Percentiles rank a stretch among this genome's conserved stretches.
These are phyloP conservation scores for Canavalia ensiformis DNA, from an alignment of 306 rosid species.

Conservation along the genomic window DNA sequence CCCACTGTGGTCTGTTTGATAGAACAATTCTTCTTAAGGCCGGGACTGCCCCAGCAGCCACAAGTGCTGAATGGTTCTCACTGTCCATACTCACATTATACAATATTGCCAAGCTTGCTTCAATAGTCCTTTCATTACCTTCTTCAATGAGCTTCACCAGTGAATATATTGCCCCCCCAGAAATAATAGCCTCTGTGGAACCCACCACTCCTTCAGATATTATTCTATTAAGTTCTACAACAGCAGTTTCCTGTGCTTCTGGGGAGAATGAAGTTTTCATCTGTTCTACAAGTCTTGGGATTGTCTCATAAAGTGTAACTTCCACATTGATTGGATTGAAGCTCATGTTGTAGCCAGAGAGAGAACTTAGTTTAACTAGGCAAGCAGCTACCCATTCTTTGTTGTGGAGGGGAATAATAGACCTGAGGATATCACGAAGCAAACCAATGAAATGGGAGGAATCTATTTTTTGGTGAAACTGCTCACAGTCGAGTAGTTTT, in stretches of 20 bases:
- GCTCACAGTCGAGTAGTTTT: constrained; percentile 65
- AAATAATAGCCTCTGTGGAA: constrained; percentile 67
- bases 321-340: constrained; percentile 69
- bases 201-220: constrained; percentile 81
- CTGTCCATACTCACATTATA: constrained; percentile 83
- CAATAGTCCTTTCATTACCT: constrained; percentile 74
- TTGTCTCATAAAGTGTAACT: constrained; percentile 78
- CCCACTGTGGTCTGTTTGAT: constrained; percentile 78
- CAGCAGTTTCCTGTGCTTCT: constrained; percentile 75
- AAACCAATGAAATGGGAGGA: constrained; percentile 57
- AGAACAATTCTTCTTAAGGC: constrained; percentile 69
- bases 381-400: constrained; percentile 93
- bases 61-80: constrained; percentile 76
- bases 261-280: constrained; percentile 66
- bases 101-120: constrained; percentile 77
- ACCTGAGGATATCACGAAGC: constrained; percentile 76
- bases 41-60: constrained; percentile 82
- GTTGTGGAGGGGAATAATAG: constrained; percentile 65
- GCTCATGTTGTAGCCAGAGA: constrained; percentile 54
- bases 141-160: constrained; percentile 80
- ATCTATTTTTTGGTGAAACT: constrained; percentile 60
- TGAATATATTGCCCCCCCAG: constrained; percentile 66
- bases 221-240: constrained; percentile 78
- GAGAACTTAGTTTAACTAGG: constrained; percentile 75
- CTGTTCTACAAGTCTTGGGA: constrained; percentile 84